These are phyloP conservation scores for Rhizophora mangle DNA, from an alignment of 345 rosid genomes.

Conservation along the genomic window DNA sequence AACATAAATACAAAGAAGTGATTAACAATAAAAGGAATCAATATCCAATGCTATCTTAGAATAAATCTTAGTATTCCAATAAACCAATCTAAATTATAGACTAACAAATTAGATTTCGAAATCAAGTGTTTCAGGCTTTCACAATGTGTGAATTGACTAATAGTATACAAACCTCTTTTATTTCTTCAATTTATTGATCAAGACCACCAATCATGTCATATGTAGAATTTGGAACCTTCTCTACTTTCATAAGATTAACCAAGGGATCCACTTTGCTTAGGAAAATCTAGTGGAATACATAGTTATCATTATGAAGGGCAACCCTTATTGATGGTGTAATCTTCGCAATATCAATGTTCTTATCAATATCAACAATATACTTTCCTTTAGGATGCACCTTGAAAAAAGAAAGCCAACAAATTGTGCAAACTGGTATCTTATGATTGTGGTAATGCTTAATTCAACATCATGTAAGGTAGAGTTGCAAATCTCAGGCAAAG, in stretches of 20 bases:
- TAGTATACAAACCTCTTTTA: conserved; percentile 63
- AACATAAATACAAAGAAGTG: conserved; percentile 6
- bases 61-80: background rate
- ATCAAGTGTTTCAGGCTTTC: background rate
- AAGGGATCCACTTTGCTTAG: conserved; percentile 98
- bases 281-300: conserved; percentile 82
- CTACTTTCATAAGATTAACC: conserved; percentile 99
- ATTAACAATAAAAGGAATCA: conserved; percentile 10
- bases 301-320: conserved; percentile 96
- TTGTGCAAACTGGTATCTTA: background rate
- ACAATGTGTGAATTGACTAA: background rate
- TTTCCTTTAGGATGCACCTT: conserved; percentile 99
- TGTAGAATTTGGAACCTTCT: conserved; percentile 95
- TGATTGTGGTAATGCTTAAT: background rate
- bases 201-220: conserved; percentile 99
- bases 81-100: too few species aligned
- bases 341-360: conserved; percentile 86
- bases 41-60: background rate
- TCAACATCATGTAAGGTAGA: background rate
- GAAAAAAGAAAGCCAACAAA: background rate
- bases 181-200: conserved; percentile 95
- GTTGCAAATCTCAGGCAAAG: background rate
- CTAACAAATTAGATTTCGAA: background rate
- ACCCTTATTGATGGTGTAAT: conserved; percentile 92
- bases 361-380: conserved; percentile 94